Evolutionary conservation across 148 eudicot genomes (phyloP), one percentile per base, ranked within the genome.

Genomic region (Fagopyrum tataricum): DNA sequence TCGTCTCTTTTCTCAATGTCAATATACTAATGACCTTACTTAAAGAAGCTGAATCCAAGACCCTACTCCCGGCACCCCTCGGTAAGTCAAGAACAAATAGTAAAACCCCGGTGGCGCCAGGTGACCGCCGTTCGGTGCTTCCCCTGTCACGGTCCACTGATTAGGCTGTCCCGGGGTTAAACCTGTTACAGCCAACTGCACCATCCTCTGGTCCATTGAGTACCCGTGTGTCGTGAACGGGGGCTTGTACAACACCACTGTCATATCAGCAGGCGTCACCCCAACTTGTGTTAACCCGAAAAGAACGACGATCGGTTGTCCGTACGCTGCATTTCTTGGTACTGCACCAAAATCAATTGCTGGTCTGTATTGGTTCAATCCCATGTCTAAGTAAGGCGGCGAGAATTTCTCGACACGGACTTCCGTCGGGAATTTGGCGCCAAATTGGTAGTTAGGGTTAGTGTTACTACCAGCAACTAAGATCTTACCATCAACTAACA

Each of bases 181-280:
- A 6, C 40, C 13, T 5, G 55, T 7, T 14, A 84, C n/a, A 15
- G 73, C 75, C 75, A 90, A 48, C 20, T 72, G 72, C 0, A 91
- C 8, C 76, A 95, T 52, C 68, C 97, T 87, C 76, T 91, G 98
- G 78, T 74, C 77, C 84, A 81, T 85, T 39, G 97, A 91, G 84
- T 85, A 90, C 0, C 98, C 98, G 74, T 95, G 98, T 7, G 98
- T 95, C 5, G 98, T 95, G 76, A 91, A 95, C 0, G 97, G 96
- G 2, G 97, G 98, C 9, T 80, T 47, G 51, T 81, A 81, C 81
- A 95, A 46, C 0, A 88, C 85, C 44, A 95, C 85, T 79, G 80
- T 83, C 4, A 93, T 14, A 41, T 90, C 83, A 0, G 37, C 52
- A 17, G 44, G 8, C 4, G 6, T 41, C 0, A 75, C 37, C 2